Evolutionary conservation across 805 yeast genomes (phyloP).

Genomic region (Hyphopichia homilentoma): DNA sequence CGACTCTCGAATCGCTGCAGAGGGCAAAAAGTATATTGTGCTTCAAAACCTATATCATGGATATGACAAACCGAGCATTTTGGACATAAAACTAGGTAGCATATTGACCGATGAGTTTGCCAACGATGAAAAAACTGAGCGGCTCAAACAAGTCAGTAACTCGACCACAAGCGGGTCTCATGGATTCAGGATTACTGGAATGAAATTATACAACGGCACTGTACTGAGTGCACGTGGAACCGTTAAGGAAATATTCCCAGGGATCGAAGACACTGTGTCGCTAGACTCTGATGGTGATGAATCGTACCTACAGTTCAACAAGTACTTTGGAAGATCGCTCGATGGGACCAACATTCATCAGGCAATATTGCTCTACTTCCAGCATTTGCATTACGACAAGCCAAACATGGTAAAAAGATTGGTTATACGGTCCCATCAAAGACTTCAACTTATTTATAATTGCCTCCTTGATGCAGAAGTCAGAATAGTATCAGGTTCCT

Average conservation of each 20-base stretch:
- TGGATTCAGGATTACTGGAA: slow-evolving; percentile 81
- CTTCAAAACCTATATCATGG: slow-evolving; percentile 67
- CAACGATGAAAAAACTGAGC: slow-evolving; percentile 49
- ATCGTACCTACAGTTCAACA: slow-evolving; percentile 53
- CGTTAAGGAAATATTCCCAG: slow-evolving; percentile 10
- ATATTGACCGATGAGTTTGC: slow-evolving; percentile 58
- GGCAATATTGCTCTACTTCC: slow-evolving; percentile 45
- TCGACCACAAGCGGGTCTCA: slow-evolving; percentile 79
- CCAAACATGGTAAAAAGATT: slow-evolving; percentile 27
- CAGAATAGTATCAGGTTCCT: slow-evolving; percentile 66
- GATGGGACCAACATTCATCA: slow-evolving; percentile 36
- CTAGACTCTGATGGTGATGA: slow-evolving; percentile 22
- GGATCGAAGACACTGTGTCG: slow-evolving; percentile 10
- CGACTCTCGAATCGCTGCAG: neutral
- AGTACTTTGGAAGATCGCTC: slow-evolving; percentile 66
- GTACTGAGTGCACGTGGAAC: too few species aligned
- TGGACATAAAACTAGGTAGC: slow-evolving; percentile 83
- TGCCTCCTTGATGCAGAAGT: slow-evolving; percentile 61
- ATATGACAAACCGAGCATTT: slow-evolving; percentile 59
- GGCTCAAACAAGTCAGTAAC: slow-evolving; percentile 62
- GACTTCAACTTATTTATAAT: slow-evolving; percentile 64
- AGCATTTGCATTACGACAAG: slow-evolving; percentile 26
- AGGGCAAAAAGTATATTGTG: slow-evolving; percentile 47
- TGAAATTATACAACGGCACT: slow-evolving; percentile 47
- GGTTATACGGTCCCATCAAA: slow-evolving; percentile 44